phyloP scores from a whole-genome alignment of 176 grass and related monocot genomes.

The Musa schizocarpa region DNA sequence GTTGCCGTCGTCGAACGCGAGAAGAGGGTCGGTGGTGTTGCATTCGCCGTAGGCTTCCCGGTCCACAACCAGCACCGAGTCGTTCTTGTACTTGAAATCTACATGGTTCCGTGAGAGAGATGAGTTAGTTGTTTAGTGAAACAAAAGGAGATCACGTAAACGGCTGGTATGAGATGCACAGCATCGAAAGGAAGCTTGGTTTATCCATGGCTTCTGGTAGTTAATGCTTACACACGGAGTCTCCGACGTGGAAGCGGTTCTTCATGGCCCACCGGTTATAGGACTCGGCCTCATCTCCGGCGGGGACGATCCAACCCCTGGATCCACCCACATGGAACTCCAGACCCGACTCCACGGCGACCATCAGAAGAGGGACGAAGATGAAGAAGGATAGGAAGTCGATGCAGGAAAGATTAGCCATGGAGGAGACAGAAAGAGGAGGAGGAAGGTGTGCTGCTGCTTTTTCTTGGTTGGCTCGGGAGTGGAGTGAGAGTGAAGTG shows the following conservation, averaged over 20 bases:
- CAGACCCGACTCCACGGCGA: not conserved
- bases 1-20: constrained; percentile 9
- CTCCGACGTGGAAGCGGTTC: constrained; percentile 26
- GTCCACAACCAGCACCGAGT: constrained; percentile 33
- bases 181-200: too few species aligned
- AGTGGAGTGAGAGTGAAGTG: not conserved
- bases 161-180: too few species aligned
- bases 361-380: constrained; percentile 12
- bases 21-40: constrained; percentile 20
- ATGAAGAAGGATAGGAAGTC: not conserved
- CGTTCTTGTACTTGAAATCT: constrained; percentile 35
- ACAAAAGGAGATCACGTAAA: too few species aligned
- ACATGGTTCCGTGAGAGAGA: not conserved
- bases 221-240: constrained; percentile 16
- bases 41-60: constrained; percentile 16
- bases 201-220: too few species aligned
- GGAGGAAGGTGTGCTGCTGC: not conserved
- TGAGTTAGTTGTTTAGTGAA: too few species aligned
- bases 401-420: not conserved
- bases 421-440: not conserved
- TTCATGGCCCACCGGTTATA: constrained; percentile 31
- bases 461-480: too few species aligned
- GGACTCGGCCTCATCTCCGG: constrained; percentile 6
- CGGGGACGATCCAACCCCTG: constrained; percentile 22
- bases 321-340: constrained; percentile 31